Base-by-base conservation (phyloP, 2,329 filamentous ascomycete genomes). In the Raffaelea deltoideospora region DNA sequence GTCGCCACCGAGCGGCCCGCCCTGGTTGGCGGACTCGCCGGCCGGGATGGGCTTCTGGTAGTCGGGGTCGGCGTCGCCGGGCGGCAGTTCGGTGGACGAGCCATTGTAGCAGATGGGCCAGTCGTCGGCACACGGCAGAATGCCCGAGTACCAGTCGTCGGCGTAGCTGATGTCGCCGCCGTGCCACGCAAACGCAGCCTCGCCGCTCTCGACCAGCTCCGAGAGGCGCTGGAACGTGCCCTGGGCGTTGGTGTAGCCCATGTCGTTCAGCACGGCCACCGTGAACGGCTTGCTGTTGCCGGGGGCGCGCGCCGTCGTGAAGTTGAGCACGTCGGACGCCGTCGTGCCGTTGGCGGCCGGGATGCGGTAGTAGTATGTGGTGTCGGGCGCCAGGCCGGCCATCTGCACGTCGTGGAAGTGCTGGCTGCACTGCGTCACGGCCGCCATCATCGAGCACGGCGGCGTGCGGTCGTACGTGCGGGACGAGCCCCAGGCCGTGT, bases 181-280 rank as follows among this genome's bases (percentile, higher is more conserved):
- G 47, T 69, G 65, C 65, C 65, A 69, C 20, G 59, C 60, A 44
- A 69, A 68, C 4, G 9, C 15, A 56, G 19, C 18, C 10, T 15
- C 43, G n/a, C 59, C 61, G 15, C 64, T 55, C 14, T 58, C 48
- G 28, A 56, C 55, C 5, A 54, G 59, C 27, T 58, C 45, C 24
- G 46, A 47, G 11, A 69, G 51, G 31, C 65, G 65, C 2, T 53
- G 48, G 17, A 28, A 13, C 14, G 26, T 28, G 26, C 65, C 65
- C 2, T 53, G 48, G 15, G 64, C 65, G 35, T 68, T 68, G 31
- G 63, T 67, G 50, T 67, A 67, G 8, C 65, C 65, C 65, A 69
- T 67, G 41, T 69, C 65, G 41, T 65, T 65, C 28, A 69, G 42
- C 2, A 69, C 58, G 17, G 61, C 63, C 13, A 67, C 50, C 5